These are phyloP conservation scores for Hypoxylon sp. DNA, from an alignment of 2,329 filamentous ascomycete species.

Conservation along the genomic window DNA sequence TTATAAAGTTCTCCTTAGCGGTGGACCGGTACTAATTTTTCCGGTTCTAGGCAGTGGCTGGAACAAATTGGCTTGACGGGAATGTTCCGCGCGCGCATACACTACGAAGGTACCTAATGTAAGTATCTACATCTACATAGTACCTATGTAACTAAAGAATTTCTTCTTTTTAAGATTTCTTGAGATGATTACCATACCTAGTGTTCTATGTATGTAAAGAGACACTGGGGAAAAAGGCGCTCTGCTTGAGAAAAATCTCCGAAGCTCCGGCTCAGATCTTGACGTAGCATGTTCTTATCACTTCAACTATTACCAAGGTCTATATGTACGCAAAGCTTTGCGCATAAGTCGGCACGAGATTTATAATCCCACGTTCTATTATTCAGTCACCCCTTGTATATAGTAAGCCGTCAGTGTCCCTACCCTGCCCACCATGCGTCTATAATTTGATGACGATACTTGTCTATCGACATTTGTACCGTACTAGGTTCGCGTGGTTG, in stretches of 20 bases:
- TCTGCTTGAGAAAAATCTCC: slow-evolving; percentile 43
- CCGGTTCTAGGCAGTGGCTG: slow-evolving; percentile 22
- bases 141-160: slow-evolving; percentile 13
- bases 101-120: neutral
- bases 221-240: slow-evolving; percentile 36
- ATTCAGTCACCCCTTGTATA: slow-evolving; percentile 35
- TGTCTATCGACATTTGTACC: slow-evolving; percentile 27
- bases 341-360: slow-evolving; percentile 39
- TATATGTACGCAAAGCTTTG: slow-evolving; percentile 28
- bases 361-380: slow-evolving; percentile 39
- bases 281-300: slow-evolving; percentile 39
- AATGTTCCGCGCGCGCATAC: slow-evolving; percentile 26
- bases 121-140: neutral
- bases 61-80: slow-evolving; percentile 19
- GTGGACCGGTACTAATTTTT: slow-evolving; percentile 32
- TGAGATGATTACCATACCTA: neutral
- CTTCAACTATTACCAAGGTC: slow-evolving; percentile 13
- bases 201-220: slow-evolving; percentile 23
- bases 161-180: slow-evolving; percentile 34
- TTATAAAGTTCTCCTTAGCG: slow-evolving; percentile 18
- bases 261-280: slow-evolving; percentile 44
- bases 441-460: slow-evolving; percentile 31
- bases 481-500: slow-evolving; percentile 34
- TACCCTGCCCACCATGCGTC: slow-evolving; percentile 21
- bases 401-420: slow-evolving; percentile 37